Evolutionary conservation across 306 rosid genomes (phyloP).

Genomic region (Medicago lupulina): DNA sequence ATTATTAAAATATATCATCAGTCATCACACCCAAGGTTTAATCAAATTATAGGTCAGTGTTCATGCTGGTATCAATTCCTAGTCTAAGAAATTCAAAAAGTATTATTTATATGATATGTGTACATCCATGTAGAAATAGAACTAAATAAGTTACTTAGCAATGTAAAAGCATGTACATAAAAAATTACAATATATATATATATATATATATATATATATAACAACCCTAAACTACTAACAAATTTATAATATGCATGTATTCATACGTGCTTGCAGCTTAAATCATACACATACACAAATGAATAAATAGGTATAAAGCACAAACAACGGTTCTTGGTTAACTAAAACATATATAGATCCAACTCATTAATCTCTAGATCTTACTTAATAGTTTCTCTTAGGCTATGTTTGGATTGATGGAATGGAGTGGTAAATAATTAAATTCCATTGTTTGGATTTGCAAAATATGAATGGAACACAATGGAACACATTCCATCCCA

Average conservation of each 20-base stretch:
- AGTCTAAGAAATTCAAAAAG: constrained; percentile 1
- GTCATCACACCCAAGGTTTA: not conserved
- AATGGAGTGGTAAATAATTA: no score
- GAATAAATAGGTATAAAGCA: not conserved
- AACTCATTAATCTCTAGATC: no score
- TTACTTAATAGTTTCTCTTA: no score
- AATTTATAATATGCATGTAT: not conserved
- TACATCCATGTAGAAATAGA: constrained; percentile 22
- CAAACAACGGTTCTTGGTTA: not conserved
- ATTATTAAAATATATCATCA: constrained; percentile 9
- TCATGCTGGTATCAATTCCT: not conserved
- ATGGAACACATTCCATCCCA: no score
- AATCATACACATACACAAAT: not conserved
- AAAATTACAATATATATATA: constrained; percentile 6
- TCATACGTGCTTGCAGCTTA: not conserved
- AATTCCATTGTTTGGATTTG: no score
- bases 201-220: constrained; percentile 10
- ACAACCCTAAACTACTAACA: constrained; percentile 26
- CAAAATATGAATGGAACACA: no score
- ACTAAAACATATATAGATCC: not conserved
- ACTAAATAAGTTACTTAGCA: constrained; percentile 4
- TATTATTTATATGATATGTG: not conserved
- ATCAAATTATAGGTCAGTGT: constrained; percentile 11
- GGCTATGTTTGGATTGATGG: no score
- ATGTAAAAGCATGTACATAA: not conserved